These are phyloP conservation scores for Arachis stenosperma DNA, from an alignment of 306 rosid species.

Conservation along the genomic window DNA sequence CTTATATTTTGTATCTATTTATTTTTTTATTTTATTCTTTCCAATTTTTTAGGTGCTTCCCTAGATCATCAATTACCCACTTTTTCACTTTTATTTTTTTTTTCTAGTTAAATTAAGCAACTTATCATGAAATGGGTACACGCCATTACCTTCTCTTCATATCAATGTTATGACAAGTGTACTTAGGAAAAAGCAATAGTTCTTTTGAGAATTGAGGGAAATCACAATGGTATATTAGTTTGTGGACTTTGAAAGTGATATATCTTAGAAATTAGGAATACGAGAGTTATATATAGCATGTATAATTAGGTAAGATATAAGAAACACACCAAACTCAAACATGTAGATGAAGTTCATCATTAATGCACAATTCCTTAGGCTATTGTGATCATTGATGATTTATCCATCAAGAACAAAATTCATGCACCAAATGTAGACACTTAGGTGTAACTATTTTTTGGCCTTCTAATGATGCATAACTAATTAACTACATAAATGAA, in stretches of 20 bases:
- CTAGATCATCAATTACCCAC: neutral
- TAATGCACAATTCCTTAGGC: neutral
- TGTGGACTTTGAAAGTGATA: slow-evolving; percentile 18
- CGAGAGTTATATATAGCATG: neutral
- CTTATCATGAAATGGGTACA: slow-evolving; percentile 21
- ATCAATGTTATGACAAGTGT: slow-evolving; percentile 29
- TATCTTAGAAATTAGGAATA: neutral
- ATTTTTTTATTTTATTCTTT: neutral
- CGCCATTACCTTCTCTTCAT: neutral
- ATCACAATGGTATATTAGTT: neutral
- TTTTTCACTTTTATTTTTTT: neutral
- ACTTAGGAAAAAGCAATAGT: neutral
- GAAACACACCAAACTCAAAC: slow-evolving; percentile 25
- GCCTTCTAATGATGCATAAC: slow-evolving; percentile 7
- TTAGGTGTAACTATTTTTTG: slow-evolving; percentile 15
- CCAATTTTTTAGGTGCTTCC: slow-evolving; percentile 32
- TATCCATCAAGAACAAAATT: slow-evolving; percentile 23
- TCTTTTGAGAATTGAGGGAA: neutral
- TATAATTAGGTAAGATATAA: slow-evolving; percentile 20
- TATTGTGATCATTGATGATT: neutral
- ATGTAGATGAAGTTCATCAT: neutral
- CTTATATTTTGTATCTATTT: slow-evolving; percentile 18
- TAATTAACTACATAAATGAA: neutral
- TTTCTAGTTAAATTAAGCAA: slow-evolving; percentile 28
- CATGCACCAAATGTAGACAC: slow-evolving; percentile 17